Percentiles rank a stretch among this genome's conserved stretches.
These are phyloP conservation scores for Rhodosporidiobolus odoratus DNA, from an alignment of 768 basidiomycete genomes.

Conservation along the genomic window DNA sequence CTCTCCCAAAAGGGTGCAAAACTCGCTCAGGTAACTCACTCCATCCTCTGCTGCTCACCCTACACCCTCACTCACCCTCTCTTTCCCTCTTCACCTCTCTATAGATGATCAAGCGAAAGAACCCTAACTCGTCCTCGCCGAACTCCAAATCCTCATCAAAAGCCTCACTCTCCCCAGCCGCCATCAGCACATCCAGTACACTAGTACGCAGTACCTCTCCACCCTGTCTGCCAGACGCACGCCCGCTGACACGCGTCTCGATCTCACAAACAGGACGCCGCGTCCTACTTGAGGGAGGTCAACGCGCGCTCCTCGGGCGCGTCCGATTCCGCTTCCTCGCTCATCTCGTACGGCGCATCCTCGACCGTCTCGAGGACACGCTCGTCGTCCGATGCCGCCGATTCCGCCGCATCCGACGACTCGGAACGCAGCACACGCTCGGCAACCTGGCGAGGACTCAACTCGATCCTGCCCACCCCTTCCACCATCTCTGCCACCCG, in stretches of 20 bases:
- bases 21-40: too few relatives aligned
- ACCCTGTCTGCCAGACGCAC: neutral
- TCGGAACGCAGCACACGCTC: constrained; percentile 11
- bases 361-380: neutral
- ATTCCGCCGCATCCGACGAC: constrained; percentile 4
- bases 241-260: neutral
- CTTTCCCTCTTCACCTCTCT: neutral
- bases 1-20: too few relatives aligned
- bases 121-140: neutral
- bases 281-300: constrained; percentile 21
- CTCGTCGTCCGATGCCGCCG: constrained; percentile 15
- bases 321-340: constrained; percentile 21
- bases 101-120: constrained; percentile 29
- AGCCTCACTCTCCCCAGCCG: neutral
- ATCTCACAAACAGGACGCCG: constrained; percentile 23
- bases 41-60: neutral
- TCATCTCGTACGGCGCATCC: constrained; percentile 31
- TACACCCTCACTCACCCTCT: neutral
- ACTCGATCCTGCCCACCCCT: constrained; percentile 33
- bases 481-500: constrained; percentile 25
- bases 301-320: constrained; percentile 22
- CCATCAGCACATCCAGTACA: neutral
- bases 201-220: neutral
- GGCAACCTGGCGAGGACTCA: constrained; percentile 28
- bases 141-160: constrained; percentile 2